Evolutionary conservation across 2,329 filamentous ascomycete species (phyloP).

Genomic region (Cryphonectria carpinicola): DNA sequence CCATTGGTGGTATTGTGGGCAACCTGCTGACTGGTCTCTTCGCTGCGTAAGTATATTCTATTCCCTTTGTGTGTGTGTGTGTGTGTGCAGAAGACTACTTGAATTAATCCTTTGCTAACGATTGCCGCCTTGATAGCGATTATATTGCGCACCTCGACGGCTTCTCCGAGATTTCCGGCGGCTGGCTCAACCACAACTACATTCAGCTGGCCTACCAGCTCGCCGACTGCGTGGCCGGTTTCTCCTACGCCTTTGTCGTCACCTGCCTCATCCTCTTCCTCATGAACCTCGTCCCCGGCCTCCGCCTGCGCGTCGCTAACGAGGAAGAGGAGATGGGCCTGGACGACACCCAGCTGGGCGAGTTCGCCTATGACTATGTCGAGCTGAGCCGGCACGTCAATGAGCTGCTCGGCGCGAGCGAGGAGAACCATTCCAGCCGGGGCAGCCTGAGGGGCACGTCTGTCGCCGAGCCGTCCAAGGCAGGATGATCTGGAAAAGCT

Average conservation of each 20-base stretch:
- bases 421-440: slow-evolving; percentile 27
- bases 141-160: slow-evolving; percentile 78
- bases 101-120: neutral
- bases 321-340: slow-evolving; percentile 72
- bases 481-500: slow-evolving; percentile 21
- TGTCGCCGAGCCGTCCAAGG: slow-evolving; percentile 10
- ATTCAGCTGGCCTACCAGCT: slow-evolving; percentile 73
- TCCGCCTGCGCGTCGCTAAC: slow-evolving; percentile 68
- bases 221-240: slow-evolving; percentile 67
- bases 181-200: slow-evolving; percentile 74
- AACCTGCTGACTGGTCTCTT: slow-evolving; percentile 80
- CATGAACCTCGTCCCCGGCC: slow-evolving; percentile 72
- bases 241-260: slow-evolving; percentile 68
- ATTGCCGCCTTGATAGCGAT: slow-evolving; percentile 46
- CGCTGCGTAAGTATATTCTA: slow-evolving; percentile 58
- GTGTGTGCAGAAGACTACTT: neutral
- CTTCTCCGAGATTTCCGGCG: slow-evolving; percentile 59
- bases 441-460: slow-evolving; percentile 31
- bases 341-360: slow-evolving; percentile 77
- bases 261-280: slow-evolving; percentile 71
- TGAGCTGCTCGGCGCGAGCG: slow-evolving; percentile 35
- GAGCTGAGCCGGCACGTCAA: slow-evolving; percentile 69
- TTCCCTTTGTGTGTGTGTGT: too few species aligned
- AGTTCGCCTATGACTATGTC: slow-evolving; percentile 85
- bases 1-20: slow-evolving; percentile 79